Conservation (phyloP, 192 early-diverging fungal species). For the Backusella macrospora region DNA sequence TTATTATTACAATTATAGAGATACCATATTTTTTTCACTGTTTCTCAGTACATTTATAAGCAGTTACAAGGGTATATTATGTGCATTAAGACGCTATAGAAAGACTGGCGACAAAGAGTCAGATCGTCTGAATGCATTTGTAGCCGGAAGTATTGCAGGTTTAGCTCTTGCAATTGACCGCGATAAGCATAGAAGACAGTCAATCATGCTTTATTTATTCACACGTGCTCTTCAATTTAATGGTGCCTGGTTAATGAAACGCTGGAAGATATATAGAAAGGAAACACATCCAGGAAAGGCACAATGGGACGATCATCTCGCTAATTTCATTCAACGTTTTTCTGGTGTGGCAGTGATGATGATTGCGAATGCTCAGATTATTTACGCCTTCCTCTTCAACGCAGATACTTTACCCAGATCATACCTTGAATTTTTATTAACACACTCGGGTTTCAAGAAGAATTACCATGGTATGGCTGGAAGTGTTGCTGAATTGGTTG, state of each 20-base stretch:
- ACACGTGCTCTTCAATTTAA: constrained; percentile 67
- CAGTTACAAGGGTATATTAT: constrained; percentile 67
- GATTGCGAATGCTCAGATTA: constrained; percentile 50
- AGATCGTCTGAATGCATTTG: constrained; percentile 64
- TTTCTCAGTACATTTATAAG: constrained; percentile 67
- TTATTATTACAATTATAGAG: constrained; percentile 33
- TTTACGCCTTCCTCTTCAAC: constrained; percentile 56
- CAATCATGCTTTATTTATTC: constrained; percentile 66
- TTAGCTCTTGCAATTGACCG: constrained; percentile 63
- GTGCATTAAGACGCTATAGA: constrained; percentile 56
- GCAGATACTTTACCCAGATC: constrained; percentile 58
- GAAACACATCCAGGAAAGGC: constrained; percentile 27
- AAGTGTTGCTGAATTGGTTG: constrained; percentile 39
- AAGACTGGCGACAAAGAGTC: constrained; percentile 37
- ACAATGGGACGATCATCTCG: constrained; percentile 51
- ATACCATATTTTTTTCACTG: constrained; percentile 67
- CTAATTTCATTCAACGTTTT: constrained; percentile 41
- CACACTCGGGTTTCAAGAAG: constrained; percentile 46
- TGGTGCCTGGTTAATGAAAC: constrained; percentile 62
- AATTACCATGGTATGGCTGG: constrained; percentile 49
- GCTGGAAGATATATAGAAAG: constrained; percentile 50
- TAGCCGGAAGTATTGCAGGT: constrained; percentile 66
- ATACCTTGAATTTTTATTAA: constrained; percentile 58
- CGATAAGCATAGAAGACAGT: constrained; percentile 57
- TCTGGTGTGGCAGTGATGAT: constrained; percentile 54